These are phyloP conservation scores for Lodderomyces orthopsilosis DNA, from an alignment of 1,139 yeast genomes.

Conservation along the genomic window DNA sequence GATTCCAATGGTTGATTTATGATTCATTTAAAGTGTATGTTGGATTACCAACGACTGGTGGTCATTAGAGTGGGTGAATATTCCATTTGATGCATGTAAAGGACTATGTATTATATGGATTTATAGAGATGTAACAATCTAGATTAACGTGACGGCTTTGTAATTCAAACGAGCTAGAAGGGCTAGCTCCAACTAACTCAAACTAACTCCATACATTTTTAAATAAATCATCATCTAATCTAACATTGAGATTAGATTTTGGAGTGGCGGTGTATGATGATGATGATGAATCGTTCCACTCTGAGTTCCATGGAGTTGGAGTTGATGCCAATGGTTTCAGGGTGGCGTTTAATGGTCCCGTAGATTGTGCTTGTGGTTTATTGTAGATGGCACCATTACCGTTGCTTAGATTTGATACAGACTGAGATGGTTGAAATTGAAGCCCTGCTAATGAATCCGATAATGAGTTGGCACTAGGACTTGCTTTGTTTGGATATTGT, in stretches of 20 bases:
- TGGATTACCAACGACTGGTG: conserved; percentile 91
- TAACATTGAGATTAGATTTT: conserved; percentile 8
- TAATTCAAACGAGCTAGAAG: background rate
- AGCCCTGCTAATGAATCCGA: conserved; percentile 37
- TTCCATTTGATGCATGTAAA: background rate
- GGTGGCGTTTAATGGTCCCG: conserved; percentile 1
- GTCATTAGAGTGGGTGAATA: conserved; percentile 33
- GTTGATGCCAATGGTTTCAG: conserved; percentile 1
- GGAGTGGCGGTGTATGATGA: conserved; percentile 6
- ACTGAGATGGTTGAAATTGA: conserved; percentile 20
- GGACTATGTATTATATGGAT: background rate
- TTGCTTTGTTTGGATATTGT: conserved; percentile 9
- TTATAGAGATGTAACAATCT: background rate
- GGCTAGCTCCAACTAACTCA: background rate
- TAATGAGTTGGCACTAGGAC: conserved; percentile 19
- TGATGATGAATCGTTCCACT: conserved; percentile 33
- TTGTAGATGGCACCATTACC: background rate
- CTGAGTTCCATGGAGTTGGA: conserved; percentile 13
- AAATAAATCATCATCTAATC: conserved; percentile 45
- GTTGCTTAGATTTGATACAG: conserved; percentile 6
- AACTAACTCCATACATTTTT: conserved; percentile 56
- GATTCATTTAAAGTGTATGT: conserved; percentile 89
- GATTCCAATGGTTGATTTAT: conserved; percentile 93
- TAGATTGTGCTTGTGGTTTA: conserved; percentile 8
- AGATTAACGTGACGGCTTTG: background rate